Conservation (phyloP, 768 basidiomycete genomes). For the Hysterangium stoloniferum region DNA sequence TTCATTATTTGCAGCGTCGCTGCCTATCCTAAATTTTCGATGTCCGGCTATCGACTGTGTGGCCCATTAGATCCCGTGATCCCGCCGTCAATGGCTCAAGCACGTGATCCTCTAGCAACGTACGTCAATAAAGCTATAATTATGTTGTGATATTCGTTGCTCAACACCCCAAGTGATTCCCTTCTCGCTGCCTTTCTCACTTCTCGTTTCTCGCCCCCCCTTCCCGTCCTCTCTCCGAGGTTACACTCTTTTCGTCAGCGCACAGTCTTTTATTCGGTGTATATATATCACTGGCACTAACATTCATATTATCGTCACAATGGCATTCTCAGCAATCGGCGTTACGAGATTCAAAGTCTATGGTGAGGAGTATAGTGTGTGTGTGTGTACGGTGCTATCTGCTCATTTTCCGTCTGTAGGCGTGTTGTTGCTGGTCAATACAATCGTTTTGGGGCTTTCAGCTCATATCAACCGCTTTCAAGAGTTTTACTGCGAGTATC, state of each 20-base stretch:
- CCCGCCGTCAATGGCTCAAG: too few species aligned
- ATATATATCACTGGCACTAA: conserved; percentile 1
- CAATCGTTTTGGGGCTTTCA: conserved; percentile 45
- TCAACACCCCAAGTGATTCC: too few species aligned
- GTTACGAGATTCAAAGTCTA: neutral
- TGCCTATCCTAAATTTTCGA: too few species aligned
- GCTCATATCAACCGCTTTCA: conserved; percentile 48
- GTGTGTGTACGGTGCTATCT: too few species aligned
- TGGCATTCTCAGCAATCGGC: conserved; percentile 5
- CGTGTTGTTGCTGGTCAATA: conserved; percentile 37
- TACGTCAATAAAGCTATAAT: too few species aligned
- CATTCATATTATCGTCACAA: neutral
- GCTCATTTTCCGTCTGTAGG: conserved; percentile 30
- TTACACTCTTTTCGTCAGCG: neutral
- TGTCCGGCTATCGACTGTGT: too few species aligned
- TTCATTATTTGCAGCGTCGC: too few species aligned
- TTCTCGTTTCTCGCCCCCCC: neutral
- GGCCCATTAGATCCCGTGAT: too few species aligned
- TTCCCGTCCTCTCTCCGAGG: neutral
- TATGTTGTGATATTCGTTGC: too few species aligned
- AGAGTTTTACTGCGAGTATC: conserved; percentile 49
- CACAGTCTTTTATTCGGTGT: conserved; percentile 5
- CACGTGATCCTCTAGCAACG: too few species aligned
- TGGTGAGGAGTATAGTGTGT: neutral
- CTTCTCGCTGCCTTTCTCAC: too few species aligned